These are phyloP conservation scores for Helianthus tuberosus DNA, from an alignment of 129 eudicot species.

Conservation along the genomic window DNA sequence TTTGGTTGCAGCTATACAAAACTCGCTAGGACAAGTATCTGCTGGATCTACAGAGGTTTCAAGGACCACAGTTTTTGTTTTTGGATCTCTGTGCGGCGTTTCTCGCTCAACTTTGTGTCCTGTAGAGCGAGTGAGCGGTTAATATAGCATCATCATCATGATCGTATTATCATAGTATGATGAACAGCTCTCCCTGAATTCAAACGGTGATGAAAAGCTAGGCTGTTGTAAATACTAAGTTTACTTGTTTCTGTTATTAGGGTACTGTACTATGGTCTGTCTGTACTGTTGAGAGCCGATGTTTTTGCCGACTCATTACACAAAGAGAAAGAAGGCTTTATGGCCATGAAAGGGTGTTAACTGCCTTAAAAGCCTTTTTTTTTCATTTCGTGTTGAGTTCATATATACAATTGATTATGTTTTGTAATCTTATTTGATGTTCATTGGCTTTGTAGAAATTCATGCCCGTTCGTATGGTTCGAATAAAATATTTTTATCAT, in stretches of 20 bases:
- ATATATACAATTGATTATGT: too few species aligned
- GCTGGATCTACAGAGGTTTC: too few species aligned
- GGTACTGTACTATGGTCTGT: slow-evolving; percentile 12
- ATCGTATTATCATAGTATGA: slow-evolving; percentile 16
- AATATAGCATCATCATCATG: not conserved
- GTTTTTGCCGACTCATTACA: slow-evolving; percentile 47
- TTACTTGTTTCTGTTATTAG: slow-evolving; percentile 12
- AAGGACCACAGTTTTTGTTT: too few species aligned
- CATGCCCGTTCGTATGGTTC: too few species aligned
- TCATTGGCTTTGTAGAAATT: too few species aligned
- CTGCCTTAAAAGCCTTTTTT: too few species aligned
- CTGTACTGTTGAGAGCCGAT: slow-evolving; percentile 43
- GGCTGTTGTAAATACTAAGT: slow-evolving; percentile 44
- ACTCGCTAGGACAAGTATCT: slow-evolving; percentile 91
- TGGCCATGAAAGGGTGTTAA: too few species aligned
- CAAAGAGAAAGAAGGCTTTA: too few species aligned
- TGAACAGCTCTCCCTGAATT: slow-evolving; percentile 47
- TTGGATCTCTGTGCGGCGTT: too few species aligned
- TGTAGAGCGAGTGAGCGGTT: slow-evolving; percentile 33
- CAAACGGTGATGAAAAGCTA: slow-evolving; percentile 40
- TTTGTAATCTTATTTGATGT: too few species aligned
- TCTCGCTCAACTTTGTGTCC: slow-evolving; percentile 86
- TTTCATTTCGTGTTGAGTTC: too few species aligned
- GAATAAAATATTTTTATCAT: too few species aligned
- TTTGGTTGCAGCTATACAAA: slow-evolving; percentile 77